Base-by-base conservation (phyloP, 768 basidiomycete genomes). In the Guyanaporus albipodus region DNA sequence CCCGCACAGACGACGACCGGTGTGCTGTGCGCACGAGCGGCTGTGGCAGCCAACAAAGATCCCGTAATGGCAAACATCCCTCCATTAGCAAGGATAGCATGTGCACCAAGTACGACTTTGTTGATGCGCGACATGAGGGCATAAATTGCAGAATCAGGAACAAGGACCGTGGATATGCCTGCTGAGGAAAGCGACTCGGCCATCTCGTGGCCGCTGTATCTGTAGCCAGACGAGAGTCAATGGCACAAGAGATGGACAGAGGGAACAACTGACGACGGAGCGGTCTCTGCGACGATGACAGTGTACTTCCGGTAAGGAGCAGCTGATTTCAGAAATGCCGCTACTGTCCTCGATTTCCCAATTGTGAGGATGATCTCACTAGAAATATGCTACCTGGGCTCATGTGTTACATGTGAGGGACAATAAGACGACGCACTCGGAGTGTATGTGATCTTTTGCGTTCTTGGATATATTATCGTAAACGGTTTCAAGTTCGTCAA, bases 71-170 rank as follows among this genome's bases (percentile, higher is more conserved):
- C 87, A 65, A 95, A 93, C 78, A 97, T 86, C 12, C 94, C 93
- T 12, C 96, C 96, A 60, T 97, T 95, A 21, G 95, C 94, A 40
- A 96, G 83, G 58, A 98, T 87, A n/a, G 88, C 84, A 67, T 97
- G 95, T 10, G 93, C 87, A 23, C 93, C 91, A 37, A 99, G 76
- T 48, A 99, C 82, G 56, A 98, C 87, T 68, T 99, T 99, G 72
- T 93, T 95, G 50, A 95, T 88, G 49, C 95, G 83, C 5, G 96
- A 95, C 83, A 98, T 91, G 53, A 99, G 78, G 10, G 93, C 91
- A 62, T 88, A 95, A 64, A 97, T 85, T 21, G 92, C 93, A 8
- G 91, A 93, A 67, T 98, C 95, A 33, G 96, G 95, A 42, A 98
- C 85, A 38, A 99, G 85, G 63, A 97, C 88, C n/a, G 93, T 95